Conservation (phyloP, 371 early-diverging fungal genomes). For the Fennellomyces sp. region DNA sequence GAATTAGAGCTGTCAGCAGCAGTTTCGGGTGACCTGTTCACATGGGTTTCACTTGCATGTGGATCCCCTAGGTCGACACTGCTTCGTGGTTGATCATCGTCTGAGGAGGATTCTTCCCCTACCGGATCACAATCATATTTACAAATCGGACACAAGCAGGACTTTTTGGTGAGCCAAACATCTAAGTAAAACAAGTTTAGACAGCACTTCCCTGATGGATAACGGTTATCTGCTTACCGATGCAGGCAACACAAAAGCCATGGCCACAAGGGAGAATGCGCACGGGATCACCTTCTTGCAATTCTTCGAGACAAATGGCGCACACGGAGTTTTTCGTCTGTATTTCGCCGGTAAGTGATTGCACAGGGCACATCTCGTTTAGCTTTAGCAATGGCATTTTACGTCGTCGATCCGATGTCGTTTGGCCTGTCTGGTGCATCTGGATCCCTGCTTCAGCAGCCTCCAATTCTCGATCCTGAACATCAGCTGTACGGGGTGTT, state of each 20-base stretch:
- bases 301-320: constrained; percentile 48
- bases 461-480: constrained; percentile 19
- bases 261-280: constrained; percentile 46
- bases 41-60: neutral
- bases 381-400: constrained; percentile 17
- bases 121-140: constrained; percentile 29
- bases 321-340: constrained; percentile 30
- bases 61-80: neutral
- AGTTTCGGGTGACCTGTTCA: neutral
- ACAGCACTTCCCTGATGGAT: neutral
- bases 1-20: neutral
- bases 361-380: constrained; percentile 11
- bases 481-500: neutral
- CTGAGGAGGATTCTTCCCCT: neutral
- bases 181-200: constrained; percentile 20
- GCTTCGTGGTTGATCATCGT: neutral
- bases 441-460: constrained; percentile 15
- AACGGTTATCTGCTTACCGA: constrained; percentile 28
- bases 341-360: constrained; percentile 9
- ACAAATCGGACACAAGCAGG: constrained; percentile 44
- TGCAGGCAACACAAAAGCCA: constrained; percentile 44
- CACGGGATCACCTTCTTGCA: constrained; percentile 22
- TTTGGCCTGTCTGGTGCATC: constrained; percentile 11
- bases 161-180: constrained; percentile 43
- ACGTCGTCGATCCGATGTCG: constrained; percentile 30